Evolutionary conservation across 768 basidiomycete genomes (phyloP), one percentile per base, ranked within the genome.

Genomic region (Pulveroboletus sp.): DNA sequence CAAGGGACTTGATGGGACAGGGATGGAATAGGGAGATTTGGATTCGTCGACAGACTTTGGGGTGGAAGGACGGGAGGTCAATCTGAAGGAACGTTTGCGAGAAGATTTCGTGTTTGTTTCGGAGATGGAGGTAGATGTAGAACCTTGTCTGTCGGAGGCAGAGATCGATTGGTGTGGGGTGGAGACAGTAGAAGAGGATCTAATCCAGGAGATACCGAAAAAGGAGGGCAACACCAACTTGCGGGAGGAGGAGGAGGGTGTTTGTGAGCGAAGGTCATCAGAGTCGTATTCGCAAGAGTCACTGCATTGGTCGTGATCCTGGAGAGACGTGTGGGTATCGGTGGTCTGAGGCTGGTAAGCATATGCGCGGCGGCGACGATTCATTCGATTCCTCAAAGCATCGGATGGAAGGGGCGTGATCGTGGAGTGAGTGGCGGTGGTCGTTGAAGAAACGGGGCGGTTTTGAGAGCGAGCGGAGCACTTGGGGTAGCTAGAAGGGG

Each of bases 381-480:
- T 49, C 19, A 53, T 7, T 39, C 58, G 61, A n/a, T 53, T 57
- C 50, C 59, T 51, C 26, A 56, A n/a, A 19, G 47, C 37, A 68
- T 80, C 66, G 22, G 78, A 78, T 0, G 80, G 79, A 14, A 70
- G 68, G n/a, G 82, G 81, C 6, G 77, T 80, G 47, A 81, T 71
- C 5, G 84, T 85, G 17, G 77, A 73, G 58, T 79, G 78, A 2
- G 84, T 84, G 1, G 79, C 76, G 16, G 79, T 79, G 0, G 84
- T 84, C 0, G 79, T 81, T 19, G 81, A 77, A 3, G 85, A 86
- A 20, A 88, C 68, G 4, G 86, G 86, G 6, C 85, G 78, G 19
- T 79, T 82, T 51, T 72, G 71, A 49, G 68, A 61, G 19, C 82
- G 76, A 5, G 76, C 69, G 22, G 71, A 56, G 1, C 81, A 78